Percentiles rank a stretch among this genome's conserved stretches.
These are phyloP conservation scores for Didymella glomerata DNA, from an alignment of 2,329 filamentous ascomycete species.

Conservation along the genomic window DNA sequence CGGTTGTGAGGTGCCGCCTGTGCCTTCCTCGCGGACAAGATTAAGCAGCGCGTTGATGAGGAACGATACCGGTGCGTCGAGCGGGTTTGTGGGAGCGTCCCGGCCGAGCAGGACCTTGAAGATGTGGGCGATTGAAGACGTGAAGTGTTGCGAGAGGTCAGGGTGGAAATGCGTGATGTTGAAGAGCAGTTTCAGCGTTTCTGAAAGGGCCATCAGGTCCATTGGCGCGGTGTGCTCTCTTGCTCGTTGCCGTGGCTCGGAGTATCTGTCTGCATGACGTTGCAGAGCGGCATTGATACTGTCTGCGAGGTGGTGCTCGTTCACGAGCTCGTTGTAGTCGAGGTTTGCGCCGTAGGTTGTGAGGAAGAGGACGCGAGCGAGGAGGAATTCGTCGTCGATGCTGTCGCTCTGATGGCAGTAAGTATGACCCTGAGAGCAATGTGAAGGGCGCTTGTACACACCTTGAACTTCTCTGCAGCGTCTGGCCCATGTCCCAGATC, in stretches of 20 bases:
- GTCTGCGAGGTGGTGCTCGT: constrained; percentile 71
- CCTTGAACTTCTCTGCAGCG: constrained; percentile 74
- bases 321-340: constrained; percentile 70
- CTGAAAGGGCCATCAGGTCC: constrained; percentile 80
- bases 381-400: constrained; percentile 85
- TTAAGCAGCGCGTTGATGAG: constrained; percentile 85
- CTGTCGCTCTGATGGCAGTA: constrained; percentile 64
- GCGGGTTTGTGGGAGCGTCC: constrained; percentile 68
- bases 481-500: constrained; percentile 73
- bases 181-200: constrained; percentile 88
- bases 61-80: constrained; percentile 75
- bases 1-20: constrained; percentile 40
- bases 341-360: constrained; percentile 79
- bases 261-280: constrained; percentile 66
- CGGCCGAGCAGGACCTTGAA: constrained; percentile 72
- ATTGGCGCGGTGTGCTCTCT: constrained; percentile 62
- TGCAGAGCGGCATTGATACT: constrained; percentile 73
- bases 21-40: constrained; percentile 70
- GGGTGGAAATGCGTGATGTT: constrained; percentile 82
- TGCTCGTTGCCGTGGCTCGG: constrained; percentile 42
- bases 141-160: constrained; percentile 68
- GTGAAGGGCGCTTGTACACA: constrained; percentile 25
- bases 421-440: not conserved
- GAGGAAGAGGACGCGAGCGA: constrained; percentile 80
- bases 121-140: constrained; percentile 72